phyloP scores from a whole-genome alignment of 345 rosid genomes.

The Hibiscus tridactylites region DNA sequence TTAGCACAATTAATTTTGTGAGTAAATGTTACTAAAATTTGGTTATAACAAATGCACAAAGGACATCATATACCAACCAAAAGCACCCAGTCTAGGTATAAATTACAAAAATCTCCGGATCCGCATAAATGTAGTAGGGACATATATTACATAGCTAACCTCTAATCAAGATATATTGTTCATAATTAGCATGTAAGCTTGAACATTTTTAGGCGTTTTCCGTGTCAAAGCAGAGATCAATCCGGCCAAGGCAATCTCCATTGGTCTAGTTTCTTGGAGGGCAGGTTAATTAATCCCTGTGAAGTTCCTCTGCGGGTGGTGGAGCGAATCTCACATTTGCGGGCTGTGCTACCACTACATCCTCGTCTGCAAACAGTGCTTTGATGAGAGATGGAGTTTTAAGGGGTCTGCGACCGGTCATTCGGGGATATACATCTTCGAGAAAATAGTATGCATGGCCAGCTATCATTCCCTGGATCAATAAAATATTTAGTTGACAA shows the following conservation, averaged over 20 bases:
- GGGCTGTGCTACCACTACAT: conserved; percentile 67
- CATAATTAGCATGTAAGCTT: not conserved
- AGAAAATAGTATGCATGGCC: conserved; percentile 97
- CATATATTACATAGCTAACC: conserved; percentile 10
- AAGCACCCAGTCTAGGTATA: not conserved
- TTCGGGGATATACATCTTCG: conserved; percentile 81
- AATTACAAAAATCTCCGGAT: conserved; percentile 3
- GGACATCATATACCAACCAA: not conserved
- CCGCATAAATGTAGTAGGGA: not conserved
- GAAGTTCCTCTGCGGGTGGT: conserved; percentile 59
- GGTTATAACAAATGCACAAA: not conserved
- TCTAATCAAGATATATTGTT: not conserved
- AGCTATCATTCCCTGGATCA: conserved; percentile 89
- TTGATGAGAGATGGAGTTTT: conserved; percentile 73
- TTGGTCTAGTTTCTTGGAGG: not conserved
- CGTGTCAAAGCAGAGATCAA: not conserved
- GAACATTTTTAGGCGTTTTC: not conserved
- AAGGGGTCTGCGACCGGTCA: conserved; percentile 75
- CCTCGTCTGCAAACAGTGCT: conserved; percentile 76
- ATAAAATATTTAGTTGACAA: not conserved
- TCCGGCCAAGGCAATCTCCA: not conserved
- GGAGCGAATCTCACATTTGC: conserved; percentile 74
- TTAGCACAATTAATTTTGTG: not conserved
- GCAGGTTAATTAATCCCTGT: conserved; percentile 51
- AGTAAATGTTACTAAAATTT: not conserved